Conservation (phyloP, 176 grass and related monocot genomes). For the Oryza coarctata region DNA sequence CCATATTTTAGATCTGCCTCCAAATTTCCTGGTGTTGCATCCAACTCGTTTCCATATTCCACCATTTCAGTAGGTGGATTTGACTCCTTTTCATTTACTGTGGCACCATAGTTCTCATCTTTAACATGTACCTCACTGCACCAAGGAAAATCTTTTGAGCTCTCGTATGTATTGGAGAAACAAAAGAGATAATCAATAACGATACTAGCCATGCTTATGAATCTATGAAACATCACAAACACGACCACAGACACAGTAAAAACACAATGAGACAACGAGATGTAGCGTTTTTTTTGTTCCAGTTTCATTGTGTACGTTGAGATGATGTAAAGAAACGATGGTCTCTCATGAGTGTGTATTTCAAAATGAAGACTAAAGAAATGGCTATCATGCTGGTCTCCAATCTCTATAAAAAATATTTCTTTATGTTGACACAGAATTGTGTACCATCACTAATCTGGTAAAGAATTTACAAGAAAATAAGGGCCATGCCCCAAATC, state of each 20-base stretch:
- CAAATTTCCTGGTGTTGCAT: neutral
- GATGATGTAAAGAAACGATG: neutral
- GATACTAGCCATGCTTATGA: neutral
- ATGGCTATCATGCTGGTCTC: neutral
- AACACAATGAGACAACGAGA: neutral
- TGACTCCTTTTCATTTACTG: neutral
- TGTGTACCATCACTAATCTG: neutral
- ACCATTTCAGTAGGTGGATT: neutral
- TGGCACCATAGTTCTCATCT: neutral
- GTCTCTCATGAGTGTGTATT: neutral
- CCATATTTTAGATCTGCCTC: neutral
- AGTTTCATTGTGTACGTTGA: neutral
- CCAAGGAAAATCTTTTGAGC: neutral
- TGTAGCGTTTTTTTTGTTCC: too few relatives aligned
- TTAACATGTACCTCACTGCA: neutral
- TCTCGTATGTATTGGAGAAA: neutral
- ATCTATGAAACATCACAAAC: neutral
- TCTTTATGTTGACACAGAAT: neutral
- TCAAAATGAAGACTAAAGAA: neutral
- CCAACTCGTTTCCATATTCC: neutral
- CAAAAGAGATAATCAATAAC: neutral
- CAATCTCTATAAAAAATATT: neutral
- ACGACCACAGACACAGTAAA: neutral
- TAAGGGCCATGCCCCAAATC: neutral
- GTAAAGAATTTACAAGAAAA: neutral